phyloP scores from a whole-genome alignment of 371 early-diverging fungal genomes.

The Lichtheimia ornata region DNA sequence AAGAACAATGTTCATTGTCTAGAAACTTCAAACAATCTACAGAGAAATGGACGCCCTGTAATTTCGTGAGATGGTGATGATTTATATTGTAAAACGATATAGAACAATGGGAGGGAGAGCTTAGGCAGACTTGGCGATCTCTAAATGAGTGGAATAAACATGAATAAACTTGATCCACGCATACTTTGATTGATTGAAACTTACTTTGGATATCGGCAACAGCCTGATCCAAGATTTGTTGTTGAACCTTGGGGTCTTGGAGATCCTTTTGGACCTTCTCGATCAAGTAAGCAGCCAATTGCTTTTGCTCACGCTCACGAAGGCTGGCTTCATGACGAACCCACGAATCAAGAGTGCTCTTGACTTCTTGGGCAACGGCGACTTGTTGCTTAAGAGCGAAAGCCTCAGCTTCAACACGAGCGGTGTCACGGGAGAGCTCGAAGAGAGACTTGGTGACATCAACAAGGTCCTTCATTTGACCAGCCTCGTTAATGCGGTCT shows the following conservation, averaged over 20 bases:
- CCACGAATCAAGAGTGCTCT: slow-evolving; percentile 91
- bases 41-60: neutral
- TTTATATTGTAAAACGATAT: slow-evolving; percentile 2
- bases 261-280: slow-evolving; percentile 81
- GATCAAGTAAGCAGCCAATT: slow-evolving; percentile 83
- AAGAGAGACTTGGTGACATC: slow-evolving; percentile 91
- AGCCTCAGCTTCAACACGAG: slow-evolving; percentile 88
- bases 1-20: slow-evolving; percentile 1
- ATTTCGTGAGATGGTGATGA: neutral
- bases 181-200: slow-evolving; percentile 9
- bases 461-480: slow-evolving; percentile 91
- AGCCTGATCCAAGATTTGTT: slow-evolving; percentile 58
- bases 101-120: slow-evolving; percentile 6
- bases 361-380: slow-evolving; percentile 81
- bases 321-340: slow-evolving; percentile 93
- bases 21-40: slow-evolving; percentile 10
- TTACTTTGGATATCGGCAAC: slow-evolving; percentile 55
- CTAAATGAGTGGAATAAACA: slow-evolving; percentile 15
- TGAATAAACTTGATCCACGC: neutral
- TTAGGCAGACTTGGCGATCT: slow-evolving; percentile 42
- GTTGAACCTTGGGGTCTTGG: slow-evolving; percentile 77
- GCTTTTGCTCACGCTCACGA: slow-evolving; percentile 93
- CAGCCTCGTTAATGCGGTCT: slow-evolving; percentile 86
- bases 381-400: slow-evolving; percentile 93
- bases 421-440: slow-evolving; percentile 92